These are phyloP conservation scores for Diaporthe ampelina DNA, from an alignment of 2,329 filamentous ascomycete species.

Conservation along the genomic window DNA sequence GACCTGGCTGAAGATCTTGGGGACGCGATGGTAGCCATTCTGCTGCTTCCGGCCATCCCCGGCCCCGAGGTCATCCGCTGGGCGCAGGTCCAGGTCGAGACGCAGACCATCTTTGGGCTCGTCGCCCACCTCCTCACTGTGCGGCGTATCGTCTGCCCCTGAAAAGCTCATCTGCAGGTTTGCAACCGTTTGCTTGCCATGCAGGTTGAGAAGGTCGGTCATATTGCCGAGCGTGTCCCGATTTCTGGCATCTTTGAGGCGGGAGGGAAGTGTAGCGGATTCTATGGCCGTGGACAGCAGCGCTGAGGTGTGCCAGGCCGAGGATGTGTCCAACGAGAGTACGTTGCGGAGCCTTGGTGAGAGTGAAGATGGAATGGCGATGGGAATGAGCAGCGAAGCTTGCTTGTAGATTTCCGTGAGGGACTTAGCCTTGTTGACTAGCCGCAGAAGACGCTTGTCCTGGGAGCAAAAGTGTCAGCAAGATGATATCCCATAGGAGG, in stretches of 20 bases:
- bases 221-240: slow-evolving; percentile 72
- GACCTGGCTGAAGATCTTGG: slow-evolving; percentile 59
- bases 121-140: slow-evolving; percentile 44
- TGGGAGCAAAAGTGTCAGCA: slow-evolving; percentile 46
- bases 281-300: slow-evolving; percentile 84
- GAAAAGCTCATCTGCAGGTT: slow-evolving; percentile 78
- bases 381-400: slow-evolving; percentile 83
- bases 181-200: slow-evolving; percentile 85
- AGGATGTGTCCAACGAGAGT: slow-evolving; percentile 72
- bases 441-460: slow-evolving; percentile 74
- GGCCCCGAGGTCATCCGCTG: slow-evolving; percentile 54
- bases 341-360: slow-evolving; percentile 60
- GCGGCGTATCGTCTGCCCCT: slow-evolving; percentile 49
- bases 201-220: slow-evolving; percentile 77
- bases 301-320: slow-evolving; percentile 85
- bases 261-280: slow-evolving; percentile 81
- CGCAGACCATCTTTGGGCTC: slow-evolving; percentile 47
- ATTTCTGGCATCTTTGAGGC: slow-evolving; percentile 67
- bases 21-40: slow-evolving; percentile 43
- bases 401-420: slow-evolving; percentile 77
- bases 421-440: slow-evolving; percentile 81
- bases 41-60: slow-evolving; percentile 41
- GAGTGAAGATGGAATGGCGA: slow-evolving; percentile 72
- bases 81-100: slow-evolving; percentile 58
- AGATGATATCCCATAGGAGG: background rate